These are phyloP conservation scores for Gossypium australe DNA, from an alignment of 345 rosid genomes.

Conservation along the genomic window DNA sequence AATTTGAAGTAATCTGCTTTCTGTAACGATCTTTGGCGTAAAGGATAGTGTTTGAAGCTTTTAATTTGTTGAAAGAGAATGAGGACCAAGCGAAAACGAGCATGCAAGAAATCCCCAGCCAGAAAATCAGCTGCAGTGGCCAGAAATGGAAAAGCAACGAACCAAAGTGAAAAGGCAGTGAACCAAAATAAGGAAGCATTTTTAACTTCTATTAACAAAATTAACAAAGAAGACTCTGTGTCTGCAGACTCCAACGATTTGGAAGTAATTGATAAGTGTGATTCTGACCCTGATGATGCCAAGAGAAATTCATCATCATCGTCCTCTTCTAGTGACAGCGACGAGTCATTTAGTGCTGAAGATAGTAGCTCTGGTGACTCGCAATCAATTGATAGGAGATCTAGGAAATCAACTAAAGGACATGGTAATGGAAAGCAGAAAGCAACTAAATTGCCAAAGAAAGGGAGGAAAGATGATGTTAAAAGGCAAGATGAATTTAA, in stretches of 20 bases:
- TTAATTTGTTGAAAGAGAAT: slow-evolving; percentile 8
- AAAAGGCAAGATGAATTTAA: slow-evolving; percentile 18
- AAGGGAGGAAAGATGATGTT: slow-evolving; percentile 1
- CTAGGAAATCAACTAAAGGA: slow-evolving; percentile 1
- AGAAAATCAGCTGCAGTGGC: slow-evolving; percentile 3
- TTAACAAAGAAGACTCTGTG: background rate
- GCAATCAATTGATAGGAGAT: background rate
- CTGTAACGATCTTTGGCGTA: background rate
- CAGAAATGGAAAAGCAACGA: slow-evolving; percentile 10
- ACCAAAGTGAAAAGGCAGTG: background rate
- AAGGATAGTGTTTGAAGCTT: background rate
- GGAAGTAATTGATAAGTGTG: slow-evolving; percentile 6
- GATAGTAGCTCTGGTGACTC: slow-evolving; percentile 15
- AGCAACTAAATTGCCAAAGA: slow-evolving; percentile 2
- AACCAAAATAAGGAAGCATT: slow-evolving; percentile 14
- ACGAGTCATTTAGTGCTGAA: slow-evolving; percentile 3
- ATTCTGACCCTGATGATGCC: background rate
- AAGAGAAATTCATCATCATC: slow-evolving; percentile 5
- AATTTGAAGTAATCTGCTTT: background rate
- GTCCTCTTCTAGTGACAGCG: slow-evolving; percentile 14
- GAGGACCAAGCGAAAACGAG: slow-evolving; percentile 22
- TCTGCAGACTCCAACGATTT: slow-evolving; percentile 1
- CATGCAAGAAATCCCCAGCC: slow-evolving; percentile 3
- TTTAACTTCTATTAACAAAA: slow-evolving; percentile 21
- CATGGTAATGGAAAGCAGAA: background rate